These are phyloP conservation scores for Cryptosporidium bovis DNA, from an alignment of 169 alveolate genomes.

Conservation along the genomic window DNA sequence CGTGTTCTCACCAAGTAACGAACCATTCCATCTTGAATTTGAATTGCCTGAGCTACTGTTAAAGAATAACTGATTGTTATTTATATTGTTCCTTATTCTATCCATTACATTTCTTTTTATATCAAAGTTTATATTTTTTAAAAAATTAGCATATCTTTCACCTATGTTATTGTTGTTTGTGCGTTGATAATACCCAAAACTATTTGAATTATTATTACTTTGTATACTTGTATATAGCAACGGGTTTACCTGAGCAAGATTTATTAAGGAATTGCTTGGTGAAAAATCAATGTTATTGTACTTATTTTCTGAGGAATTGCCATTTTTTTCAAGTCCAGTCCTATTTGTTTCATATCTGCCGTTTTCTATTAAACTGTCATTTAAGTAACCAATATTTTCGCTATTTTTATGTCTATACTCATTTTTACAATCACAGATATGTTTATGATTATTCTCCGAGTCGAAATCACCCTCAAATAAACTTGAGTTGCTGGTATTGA, in stretches of 20 bases:
- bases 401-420: too few relatives aligned
- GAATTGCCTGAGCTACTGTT: background rate
- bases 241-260: slow-evolving; percentile 40
- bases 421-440: too few relatives aligned
- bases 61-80: background rate
- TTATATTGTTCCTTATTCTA: background rate
- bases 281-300: slow-evolving; percentile 21
- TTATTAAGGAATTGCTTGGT: slow-evolving; percentile 33
- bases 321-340: background rate
- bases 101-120: background rate
- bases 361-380: background rate
- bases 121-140: background rate
- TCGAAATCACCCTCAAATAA: too few relatives aligned
- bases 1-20: slow-evolving; percentile 31
- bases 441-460: too few relatives aligned
- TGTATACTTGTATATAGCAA: slow-evolving; percentile 16
- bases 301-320: background rate
- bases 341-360: background rate
- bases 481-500: too few relatives aligned
- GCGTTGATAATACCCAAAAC: background rate
- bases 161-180: background rate
- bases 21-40: slow-evolving; percentile 39
- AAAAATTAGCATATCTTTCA: background rate
- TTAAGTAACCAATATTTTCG: too few relatives aligned
- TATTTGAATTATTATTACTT: slow-evolving; percentile 3